phyloP scores from a whole-genome alignment of 2,329 filamentous ascomycete genomes.

The Fusarium oxysporum region DNA sequence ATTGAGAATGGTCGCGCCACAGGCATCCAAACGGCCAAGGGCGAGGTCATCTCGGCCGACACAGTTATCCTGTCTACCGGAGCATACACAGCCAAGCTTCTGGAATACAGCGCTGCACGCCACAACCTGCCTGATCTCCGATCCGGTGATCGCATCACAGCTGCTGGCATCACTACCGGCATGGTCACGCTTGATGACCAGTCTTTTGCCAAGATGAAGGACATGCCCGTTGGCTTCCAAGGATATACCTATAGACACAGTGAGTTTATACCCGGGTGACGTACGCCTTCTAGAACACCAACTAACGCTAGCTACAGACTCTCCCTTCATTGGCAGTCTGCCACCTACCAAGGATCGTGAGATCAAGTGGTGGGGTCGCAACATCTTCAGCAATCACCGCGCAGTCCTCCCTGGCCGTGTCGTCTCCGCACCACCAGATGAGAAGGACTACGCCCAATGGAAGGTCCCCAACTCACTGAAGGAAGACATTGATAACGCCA shows the following conservation, averaged over 20 bases:
- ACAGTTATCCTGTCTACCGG: slow-evolving; percentile 67
- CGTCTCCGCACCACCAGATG: slow-evolving; percentile 67
- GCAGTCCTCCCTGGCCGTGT: slow-evolving; percentile 64
- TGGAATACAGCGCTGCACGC: slow-evolving; percentile 62
- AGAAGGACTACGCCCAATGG: slow-evolving; percentile 72
- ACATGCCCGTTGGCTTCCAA: slow-evolving; percentile 63
- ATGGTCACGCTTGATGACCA: slow-evolving; percentile 64
- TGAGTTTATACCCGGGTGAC: slow-evolving; percentile 41
- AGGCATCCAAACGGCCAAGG: slow-evolving; percentile 62
- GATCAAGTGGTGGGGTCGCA: slow-evolving; percentile 72
- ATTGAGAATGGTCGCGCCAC: slow-evolving; percentile 60
- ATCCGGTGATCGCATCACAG: slow-evolving; percentile 65
- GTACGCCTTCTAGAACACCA: slow-evolving; percentile 44
- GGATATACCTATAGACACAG: slow-evolving; percentile 53
- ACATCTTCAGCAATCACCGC: slow-evolving; percentile 67
- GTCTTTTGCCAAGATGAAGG: slow-evolving; percentile 57
- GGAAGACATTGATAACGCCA: slow-evolving; percentile 68
- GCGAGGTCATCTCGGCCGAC: slow-evolving; percentile 59
- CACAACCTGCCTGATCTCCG: slow-evolving; percentile 61
- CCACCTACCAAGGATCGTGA: slow-evolving; percentile 63
- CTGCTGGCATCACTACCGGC: slow-evolving; percentile 69
- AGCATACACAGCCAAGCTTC: slow-evolving; percentile 67
- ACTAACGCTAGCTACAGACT: slow-evolving; percentile 53
- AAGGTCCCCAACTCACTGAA: slow-evolving; percentile 66
- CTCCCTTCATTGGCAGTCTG: slow-evolving; percentile 67